Evolutionary conservation across 768 basidiomycete species (phyloP).

Genomic region (Pluteus cervinus): DNA sequence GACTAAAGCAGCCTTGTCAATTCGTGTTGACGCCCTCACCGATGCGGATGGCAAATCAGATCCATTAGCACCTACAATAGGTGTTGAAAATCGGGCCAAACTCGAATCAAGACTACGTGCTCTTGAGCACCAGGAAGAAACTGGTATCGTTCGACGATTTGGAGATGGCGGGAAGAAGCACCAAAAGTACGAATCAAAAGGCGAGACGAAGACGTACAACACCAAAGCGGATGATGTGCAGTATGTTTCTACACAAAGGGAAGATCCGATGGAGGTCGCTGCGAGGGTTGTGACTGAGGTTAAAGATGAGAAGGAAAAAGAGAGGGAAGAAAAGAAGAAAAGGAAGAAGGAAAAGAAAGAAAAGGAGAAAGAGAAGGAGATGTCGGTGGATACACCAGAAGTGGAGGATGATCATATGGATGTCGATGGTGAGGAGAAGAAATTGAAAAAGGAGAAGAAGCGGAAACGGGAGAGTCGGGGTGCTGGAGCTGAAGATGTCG

Average conservation of each 20-base stretch:
- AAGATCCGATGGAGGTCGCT: conserved; percentile 69
- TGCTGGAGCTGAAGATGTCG: conserved; percentile 30
- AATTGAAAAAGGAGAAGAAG: conserved; percentile 32
- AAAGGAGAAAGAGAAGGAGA: conserved; percentile 21
- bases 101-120: conserved; percentile 90
- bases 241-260: conserved; percentile 81
- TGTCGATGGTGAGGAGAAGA: conserved; percentile 35
- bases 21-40: conserved; percentile 95
- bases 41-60: conserved; percentile 90
- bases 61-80: conserved; percentile 74
- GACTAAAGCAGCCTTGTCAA: conserved; percentile 94
- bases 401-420: conserved; percentile 33
- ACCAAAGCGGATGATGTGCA: conserved; percentile 76
- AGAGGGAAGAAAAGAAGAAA: conserved; percentile 72
- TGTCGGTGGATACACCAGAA: too few species aligned
- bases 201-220: conserved; percentile 82
- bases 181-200: conserved; percentile 73
- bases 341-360: conserved; percentile 58
- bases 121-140: conserved; percentile 78
- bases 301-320: conserved; percentile 80
- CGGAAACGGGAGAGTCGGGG: conserved; percentile 55
- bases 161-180: conserved; percentile 58
- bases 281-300: conserved; percentile 72
- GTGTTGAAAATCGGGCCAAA: conserved; percentile 90
- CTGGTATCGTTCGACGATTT: conserved; percentile 63